These are phyloP conservation scores for Porogramme epimiltina DNA, from an alignment of 1,284 basidiomycete species.

Conservation along the genomic window DNA sequence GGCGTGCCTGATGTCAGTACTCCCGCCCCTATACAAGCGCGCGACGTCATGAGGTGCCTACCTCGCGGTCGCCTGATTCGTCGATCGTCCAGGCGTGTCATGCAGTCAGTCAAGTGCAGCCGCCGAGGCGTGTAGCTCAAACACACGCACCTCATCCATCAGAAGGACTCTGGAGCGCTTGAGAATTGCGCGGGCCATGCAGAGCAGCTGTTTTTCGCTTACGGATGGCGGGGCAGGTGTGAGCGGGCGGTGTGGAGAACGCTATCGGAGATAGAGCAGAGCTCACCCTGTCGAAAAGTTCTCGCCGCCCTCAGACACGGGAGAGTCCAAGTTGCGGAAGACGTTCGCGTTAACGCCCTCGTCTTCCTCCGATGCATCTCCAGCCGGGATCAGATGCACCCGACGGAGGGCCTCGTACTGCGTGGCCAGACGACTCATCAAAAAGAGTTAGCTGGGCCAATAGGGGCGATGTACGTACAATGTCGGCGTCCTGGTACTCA, in stretches of 20 bases:
- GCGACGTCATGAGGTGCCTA: slow-evolving; percentile 26
- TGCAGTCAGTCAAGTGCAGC: no score
- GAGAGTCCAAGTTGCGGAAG: slow-evolving; percentile 84
- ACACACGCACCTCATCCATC: slow-evolving; percentile 74
- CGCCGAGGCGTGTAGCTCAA: no score
- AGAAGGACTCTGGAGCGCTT: slow-evolving; percentile 76
- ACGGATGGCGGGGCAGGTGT: slow-evolving; percentile 65
- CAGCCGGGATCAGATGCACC: slow-evolving; percentile 81
- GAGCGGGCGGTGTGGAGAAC: slow-evolving; percentile 36
- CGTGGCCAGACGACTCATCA: neutral
- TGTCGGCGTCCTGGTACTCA: slow-evolving; percentile 85
- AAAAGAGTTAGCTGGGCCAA: neutral
- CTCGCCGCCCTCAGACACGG: slow-evolving; percentile 88
- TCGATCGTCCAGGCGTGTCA: no score
- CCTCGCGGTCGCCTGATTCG: slow-evolving; percentile 64
- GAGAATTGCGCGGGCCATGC: slow-evolving; percentile 83
- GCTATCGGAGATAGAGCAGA: slow-evolving; percentile 69
- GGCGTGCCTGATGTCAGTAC: neutral
- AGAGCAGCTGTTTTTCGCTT: slow-evolving; percentile 81
- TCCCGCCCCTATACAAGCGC: neutral
- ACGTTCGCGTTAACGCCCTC: slow-evolving; percentile 74
- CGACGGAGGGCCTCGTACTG: slow-evolving; percentile 87
- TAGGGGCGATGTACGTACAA: slow-evolving; percentile 45
- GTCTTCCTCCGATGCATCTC: slow-evolving; percentile 42
- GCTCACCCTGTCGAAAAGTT: slow-evolving; percentile 86